phyloP scores from a whole-genome alignment of 306 rosid species.

The Carpinus viminea region DNA sequence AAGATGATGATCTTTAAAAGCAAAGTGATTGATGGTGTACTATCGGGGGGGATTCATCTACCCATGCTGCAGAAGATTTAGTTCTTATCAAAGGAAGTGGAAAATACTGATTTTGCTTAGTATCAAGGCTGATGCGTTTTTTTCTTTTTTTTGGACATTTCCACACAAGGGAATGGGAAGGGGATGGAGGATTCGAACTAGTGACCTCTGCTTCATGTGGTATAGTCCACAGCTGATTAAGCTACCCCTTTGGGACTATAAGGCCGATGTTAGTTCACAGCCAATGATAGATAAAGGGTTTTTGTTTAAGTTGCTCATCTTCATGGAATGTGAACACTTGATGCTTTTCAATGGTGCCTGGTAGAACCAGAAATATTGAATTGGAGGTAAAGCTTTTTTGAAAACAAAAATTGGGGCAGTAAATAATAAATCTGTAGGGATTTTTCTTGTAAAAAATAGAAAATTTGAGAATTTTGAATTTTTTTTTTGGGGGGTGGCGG shows the following conservation, averaged over 20 bases:
- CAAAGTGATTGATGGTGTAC: background rate
- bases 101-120: background rate
- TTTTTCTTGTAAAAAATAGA: no score
- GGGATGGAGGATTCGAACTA: no score
- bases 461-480: no score
- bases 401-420: no score
- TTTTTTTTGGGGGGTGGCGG: no score
- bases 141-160: no score
- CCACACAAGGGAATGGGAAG: no score
- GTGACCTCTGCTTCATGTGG: no score
- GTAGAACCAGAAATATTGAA: background rate
- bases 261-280: background rate
- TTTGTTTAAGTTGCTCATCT: background rate
- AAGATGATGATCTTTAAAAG: background rate
- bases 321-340: background rate
- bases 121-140: background rate
- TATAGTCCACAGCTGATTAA: no score
- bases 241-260: no score
- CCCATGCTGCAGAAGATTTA: background rate
- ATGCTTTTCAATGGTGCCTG: background rate
- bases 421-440: no score
- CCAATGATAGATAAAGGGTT: background rate
- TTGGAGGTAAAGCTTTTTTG: no score
- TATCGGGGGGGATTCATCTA: background rate
- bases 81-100: background rate